Conservation (phyloP, 2,329 filamentous ascomycete genomes). For the Diaporthe helianthi region DNA sequence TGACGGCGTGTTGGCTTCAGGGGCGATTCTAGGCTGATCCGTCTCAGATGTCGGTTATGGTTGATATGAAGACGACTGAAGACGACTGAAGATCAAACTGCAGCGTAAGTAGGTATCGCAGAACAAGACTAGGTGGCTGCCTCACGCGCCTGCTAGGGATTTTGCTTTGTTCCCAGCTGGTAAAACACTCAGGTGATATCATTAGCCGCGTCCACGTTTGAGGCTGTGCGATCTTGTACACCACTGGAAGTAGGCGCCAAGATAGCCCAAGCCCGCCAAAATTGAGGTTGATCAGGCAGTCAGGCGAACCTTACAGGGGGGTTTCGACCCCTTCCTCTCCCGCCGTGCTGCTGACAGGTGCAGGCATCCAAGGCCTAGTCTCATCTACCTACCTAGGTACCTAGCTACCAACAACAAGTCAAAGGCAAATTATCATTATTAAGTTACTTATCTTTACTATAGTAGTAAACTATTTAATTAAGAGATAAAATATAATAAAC, state of each 20-base stretch:
- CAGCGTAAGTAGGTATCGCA: background rate
- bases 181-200: conserved; percentile 23
- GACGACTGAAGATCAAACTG: too few relatives aligned
- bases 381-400: too few relatives aligned
- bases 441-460: background rate
- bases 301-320: conserved; percentile 9
- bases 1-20: background rate
- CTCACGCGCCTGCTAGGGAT: background rate
- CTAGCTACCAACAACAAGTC: background rate
- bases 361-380: background rate
- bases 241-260: conserved; percentile 32
- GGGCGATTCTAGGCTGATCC: background rate
- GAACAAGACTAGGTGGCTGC: background rate
- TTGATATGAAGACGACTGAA: background rate
- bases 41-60: background rate
- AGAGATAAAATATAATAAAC: too few relatives aligned
- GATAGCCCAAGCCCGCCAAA: conserved; percentile 5
- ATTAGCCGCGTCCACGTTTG: conserved; percentile 27
- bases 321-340: background rate
- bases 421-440: background rate
- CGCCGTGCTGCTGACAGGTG: background rate
- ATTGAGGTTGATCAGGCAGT: background rate
- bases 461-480: background rate
- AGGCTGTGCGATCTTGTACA: conserved; percentile 27
- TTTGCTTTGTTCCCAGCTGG: background rate